These are phyloP conservation scores for Picochlorum costavermella DNA, from an alignment of 139 green algal genomes.

Conservation along the genomic window DNA sequence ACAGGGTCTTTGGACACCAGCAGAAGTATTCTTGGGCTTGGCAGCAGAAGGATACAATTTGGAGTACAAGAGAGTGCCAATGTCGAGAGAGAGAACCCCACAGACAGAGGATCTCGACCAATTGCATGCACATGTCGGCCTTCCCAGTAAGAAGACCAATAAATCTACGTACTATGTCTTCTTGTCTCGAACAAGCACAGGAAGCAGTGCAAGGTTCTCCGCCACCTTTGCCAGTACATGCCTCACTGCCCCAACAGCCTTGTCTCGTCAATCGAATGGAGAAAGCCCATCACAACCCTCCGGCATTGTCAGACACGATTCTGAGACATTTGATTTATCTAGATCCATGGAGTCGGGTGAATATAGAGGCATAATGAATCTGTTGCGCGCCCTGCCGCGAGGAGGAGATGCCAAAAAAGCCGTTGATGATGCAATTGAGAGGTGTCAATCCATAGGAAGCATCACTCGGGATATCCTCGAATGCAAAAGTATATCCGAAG, in stretches of 20 bases:
- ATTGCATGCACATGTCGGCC: slow-evolving; percentile 49
- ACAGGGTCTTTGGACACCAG: slow-evolving; percentile 28
- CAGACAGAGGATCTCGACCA: slow-evolving; percentile 62
- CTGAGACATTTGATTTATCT: slow-evolving; percentile 20
- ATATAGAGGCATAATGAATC: slow-evolving; percentile 65
- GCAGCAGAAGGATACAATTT: slow-evolving; percentile 54
- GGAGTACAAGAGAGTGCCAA: slow-evolving; percentile 63
- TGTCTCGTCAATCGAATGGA: slow-evolving; percentile 24
- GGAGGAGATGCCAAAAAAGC: slow-evolving; percentile 61
- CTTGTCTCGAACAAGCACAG: slow-evolving; percentile 58
- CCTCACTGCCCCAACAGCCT: not conserved
- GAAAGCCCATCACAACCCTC: too few species aligned
- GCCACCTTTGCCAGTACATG: slow-evolving; percentile 28
- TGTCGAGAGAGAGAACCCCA: slow-evolving; percentile 79
- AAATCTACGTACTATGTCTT: slow-evolving; percentile 55
- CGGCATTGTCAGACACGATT: slow-evolving; percentile 3
- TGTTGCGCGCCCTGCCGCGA: slow-evolving; percentile 55
- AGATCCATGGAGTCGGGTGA: slow-evolving; percentile 41
- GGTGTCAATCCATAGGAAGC: slow-evolving; percentile 48
- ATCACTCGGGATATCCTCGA: slow-evolving; percentile 59
- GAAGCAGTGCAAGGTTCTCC: slow-evolving; percentile 55
- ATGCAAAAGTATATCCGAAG: slow-evolving; percentile 37
- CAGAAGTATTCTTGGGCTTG: slow-evolving; percentile 48
- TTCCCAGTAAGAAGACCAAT: slow-evolving; percentile 9
- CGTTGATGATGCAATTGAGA: slow-evolving; percentile 63